phyloP scores from a whole-genome alignment of 306 rosid species.

The Spatholobus suberectus region DNA sequence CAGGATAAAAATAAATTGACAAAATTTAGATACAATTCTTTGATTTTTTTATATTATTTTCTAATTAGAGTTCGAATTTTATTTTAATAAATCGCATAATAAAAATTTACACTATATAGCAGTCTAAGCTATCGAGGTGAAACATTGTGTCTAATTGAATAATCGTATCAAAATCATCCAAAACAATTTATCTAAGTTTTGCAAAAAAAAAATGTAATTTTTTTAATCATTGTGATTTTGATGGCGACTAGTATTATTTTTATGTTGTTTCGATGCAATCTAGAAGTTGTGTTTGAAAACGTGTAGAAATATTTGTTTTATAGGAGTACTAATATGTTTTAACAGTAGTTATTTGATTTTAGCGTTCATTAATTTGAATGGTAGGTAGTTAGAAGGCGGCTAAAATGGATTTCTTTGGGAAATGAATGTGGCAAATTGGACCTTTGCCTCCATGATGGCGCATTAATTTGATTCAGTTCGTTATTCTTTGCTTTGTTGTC shows the following conservation, averaged over 20 bases:
- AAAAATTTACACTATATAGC: no score
- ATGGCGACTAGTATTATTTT: neutral
- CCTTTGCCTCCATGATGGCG: neutral
- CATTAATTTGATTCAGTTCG: neutral
- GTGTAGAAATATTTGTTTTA: neutral
- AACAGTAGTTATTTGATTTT: neutral
- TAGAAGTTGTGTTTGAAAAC: conserved; percentile 13
- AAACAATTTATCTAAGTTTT: neutral
- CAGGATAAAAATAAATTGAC: no score
- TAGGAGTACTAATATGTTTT: neutral
- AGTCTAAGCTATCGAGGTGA: no score
- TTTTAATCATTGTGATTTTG: neutral
- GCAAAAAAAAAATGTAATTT: neutral
- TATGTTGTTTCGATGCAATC: neutral
- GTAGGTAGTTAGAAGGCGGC: conserved; percentile 4
- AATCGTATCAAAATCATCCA: neutral
- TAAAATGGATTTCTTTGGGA: conserved; percentile 3
- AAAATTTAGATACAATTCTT: no score
- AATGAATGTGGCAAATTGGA: conserved; percentile 7
- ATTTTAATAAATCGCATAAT: no score
- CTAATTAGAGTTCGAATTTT: no score
- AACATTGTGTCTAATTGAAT: no score
- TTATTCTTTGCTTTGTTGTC: neutral
- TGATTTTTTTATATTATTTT: no score
- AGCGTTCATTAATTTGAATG: neutral